Conservation (phyloP, 768 basidiomycete species). For the Collybia mongolica region DNA sequence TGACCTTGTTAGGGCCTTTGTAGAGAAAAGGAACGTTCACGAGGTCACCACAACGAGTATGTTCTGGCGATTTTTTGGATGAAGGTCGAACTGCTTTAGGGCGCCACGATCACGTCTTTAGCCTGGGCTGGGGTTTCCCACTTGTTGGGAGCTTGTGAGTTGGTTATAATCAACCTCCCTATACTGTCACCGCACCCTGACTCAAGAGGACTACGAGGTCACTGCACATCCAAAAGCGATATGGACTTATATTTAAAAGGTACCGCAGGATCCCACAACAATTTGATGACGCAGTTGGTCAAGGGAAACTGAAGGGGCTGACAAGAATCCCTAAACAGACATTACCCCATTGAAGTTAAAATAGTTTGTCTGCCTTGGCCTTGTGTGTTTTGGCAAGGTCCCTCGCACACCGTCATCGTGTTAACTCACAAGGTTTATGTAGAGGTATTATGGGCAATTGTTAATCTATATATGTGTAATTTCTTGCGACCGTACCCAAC, state of each 20-base stretch:
- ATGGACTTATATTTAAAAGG: conserved; percentile 5
- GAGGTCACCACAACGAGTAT: not conserved
- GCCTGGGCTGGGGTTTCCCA: too few relatives aligned
- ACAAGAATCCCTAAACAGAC: not conserved
- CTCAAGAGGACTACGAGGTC: not conserved
- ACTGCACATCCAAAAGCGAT: not conserved
- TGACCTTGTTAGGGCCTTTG: conserved; percentile 1
- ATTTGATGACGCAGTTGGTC: not conserved
- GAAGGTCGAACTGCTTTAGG: not conserved
- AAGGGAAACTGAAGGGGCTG: not conserved
- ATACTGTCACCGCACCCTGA: not conserved
- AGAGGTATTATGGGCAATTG: too few relatives aligned
- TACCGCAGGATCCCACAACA: not conserved
- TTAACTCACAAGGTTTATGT: too few relatives aligned
- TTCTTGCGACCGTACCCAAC: too few relatives aligned
- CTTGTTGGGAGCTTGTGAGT: not conserved
- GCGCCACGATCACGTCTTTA: not conserved
- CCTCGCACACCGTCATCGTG: not conserved
- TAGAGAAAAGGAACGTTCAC: not conserved
- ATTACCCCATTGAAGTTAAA: conserved; percentile 4
- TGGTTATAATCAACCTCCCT: conserved; percentile 3
- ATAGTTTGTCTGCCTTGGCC: not conserved
- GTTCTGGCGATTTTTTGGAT: not conserved
- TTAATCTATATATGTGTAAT: too few relatives aligned
- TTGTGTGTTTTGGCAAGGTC: not conserved